A percentile compares a stretch with the other conserved stretches of the same genome.
Evolutionary conservation across 495 filamentous ascomycete species (phyloP).

Genomic region (Schizothecium vesticola): DNA sequence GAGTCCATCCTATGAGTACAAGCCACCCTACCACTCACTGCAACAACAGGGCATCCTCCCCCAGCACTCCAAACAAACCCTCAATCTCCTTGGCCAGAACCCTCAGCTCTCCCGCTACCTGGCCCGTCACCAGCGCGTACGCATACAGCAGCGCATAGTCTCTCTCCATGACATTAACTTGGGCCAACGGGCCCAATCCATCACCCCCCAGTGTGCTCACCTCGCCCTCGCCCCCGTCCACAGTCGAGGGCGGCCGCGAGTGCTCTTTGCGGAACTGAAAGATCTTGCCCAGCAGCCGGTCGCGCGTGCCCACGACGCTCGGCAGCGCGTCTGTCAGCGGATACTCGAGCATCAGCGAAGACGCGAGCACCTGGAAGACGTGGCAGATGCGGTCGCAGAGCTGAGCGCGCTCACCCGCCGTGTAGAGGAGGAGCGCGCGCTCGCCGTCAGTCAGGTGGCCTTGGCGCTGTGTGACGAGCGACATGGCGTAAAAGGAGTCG

Average conservation of each 20-base stretch:
- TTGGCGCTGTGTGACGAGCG: conserved; percentile 80
- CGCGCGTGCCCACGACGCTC: conserved; percentile 70
- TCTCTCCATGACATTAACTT: conserved; percentile 39
- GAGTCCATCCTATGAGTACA: background rate
- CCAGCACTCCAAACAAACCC: conserved; percentile 67
- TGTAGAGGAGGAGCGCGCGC: conserved; percentile 69
- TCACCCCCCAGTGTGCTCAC: background rate
- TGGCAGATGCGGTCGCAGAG: conserved; percentile 85
- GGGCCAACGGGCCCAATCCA: conserved; percentile 13
- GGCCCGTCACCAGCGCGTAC: conserved; percentile 60
- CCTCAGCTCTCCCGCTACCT: conserved; percentile 63
- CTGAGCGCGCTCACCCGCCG: conserved; percentile 69
- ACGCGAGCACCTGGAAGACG: conserved; percentile 87
- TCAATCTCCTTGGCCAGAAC: conserved; percentile 63
- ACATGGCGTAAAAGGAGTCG: conserved; percentile 93
- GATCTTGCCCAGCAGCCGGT: conserved; percentile 82
- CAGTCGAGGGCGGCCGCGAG: conserved; percentile 19
- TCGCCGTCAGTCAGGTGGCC: conserved; percentile 73
- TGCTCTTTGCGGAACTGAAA: conserved; percentile 73
- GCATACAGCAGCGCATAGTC: conserved; percentile 52
- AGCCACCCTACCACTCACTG: conserved; percentile 34
- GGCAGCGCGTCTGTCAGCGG: conserved; percentile 84
- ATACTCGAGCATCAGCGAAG: conserved; percentile 87
- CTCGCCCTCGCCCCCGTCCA: background rate
- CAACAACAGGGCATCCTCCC: conserved; percentile 68